Evolutionary conservation across 257 asterid genomes (phyloP).

Genomic region (Nicotiana otophora): DNA sequence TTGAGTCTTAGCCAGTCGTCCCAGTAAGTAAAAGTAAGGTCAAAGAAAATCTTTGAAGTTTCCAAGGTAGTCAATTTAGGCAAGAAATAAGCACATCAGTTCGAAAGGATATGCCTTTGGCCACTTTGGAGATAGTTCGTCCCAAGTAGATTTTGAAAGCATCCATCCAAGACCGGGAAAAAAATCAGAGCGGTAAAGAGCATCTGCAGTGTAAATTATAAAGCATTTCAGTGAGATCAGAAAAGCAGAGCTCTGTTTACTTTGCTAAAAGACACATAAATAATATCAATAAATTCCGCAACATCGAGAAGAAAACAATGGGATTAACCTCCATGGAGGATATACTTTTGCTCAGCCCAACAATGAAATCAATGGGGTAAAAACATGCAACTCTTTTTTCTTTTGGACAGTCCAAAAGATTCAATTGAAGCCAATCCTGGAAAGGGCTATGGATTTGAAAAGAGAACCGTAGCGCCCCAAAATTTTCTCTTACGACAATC

Average conservation of each 20-base stretch:
- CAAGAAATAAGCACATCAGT: conserved; percentile 4
- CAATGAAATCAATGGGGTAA: background rate
- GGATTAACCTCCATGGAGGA: background rate
- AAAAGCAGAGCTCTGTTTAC: background rate
- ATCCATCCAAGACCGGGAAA: conserved; percentile 99
- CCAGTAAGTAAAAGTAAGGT: conserved; percentile 86
- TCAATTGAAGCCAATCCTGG: background rate
- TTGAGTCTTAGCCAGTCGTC: conserved; percentile 97
- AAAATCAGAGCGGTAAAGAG: conserved; percentile 92
- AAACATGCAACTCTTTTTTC: background rate
- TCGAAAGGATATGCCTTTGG: conserved; percentile 98
- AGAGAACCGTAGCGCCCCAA: background rate
- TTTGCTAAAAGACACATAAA: background rate
- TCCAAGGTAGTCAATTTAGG: background rate
- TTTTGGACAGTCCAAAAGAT: background rate
- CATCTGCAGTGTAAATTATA: conserved; percentile 53
- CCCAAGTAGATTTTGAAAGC: conserved; percentile 89
- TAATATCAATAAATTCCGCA: background rate
- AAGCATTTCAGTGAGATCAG: conserved; percentile 14
- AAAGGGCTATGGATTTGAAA: background rate
- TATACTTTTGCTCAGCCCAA: background rate
- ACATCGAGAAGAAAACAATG: background rate
- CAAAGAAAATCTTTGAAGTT: conserved; percentile 54
- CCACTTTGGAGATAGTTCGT: conserved; percentile 98
- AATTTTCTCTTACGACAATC: background rate